Conservation (phyloP, 129 eudicot genomes). For the Pulicaria dysenterica region DNA sequence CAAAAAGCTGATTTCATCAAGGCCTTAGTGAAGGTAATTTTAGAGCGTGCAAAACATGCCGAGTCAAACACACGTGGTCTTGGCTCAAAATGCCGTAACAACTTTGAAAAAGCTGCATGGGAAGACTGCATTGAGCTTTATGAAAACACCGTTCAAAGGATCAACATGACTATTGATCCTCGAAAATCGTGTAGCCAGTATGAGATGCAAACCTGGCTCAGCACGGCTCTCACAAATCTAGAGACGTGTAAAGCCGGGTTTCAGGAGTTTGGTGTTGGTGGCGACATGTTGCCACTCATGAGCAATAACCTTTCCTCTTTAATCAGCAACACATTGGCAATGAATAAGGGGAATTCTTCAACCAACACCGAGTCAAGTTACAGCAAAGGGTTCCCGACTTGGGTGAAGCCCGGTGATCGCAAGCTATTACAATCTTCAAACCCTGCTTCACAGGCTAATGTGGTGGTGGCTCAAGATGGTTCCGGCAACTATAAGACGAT, state of each 20-base stretch:
- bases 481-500: slow-evolving; percentile 58
- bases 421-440: slow-evolving; percentile 42
- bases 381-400: slow-evolving; percentile 49
- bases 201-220: slow-evolving; percentile 54
- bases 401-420: slow-evolving; percentile 58
- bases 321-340: slow-evolving; percentile 56
- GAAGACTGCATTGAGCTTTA: slow-evolving; percentile 71
- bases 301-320: slow-evolving; percentile 43
- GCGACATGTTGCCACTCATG: slow-evolving; percentile 42
- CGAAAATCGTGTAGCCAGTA: slow-evolving; percentile 39
- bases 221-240: slow-evolving; percentile 51
- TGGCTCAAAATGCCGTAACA: slow-evolving; percentile 56
- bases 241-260: slow-evolving; percentile 62
- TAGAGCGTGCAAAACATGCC: slow-evolving; percentile 48
- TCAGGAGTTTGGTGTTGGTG: slow-evolving; percentile 49
- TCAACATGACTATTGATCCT: slow-evolving; percentile 61
- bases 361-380: slow-evolving; percentile 10
- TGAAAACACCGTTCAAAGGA: slow-evolving; percentile 42
- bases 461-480: slow-evolving; percentile 72
- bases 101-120: slow-evolving; percentile 77
- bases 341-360: slow-evolving; percentile 43
- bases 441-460: slow-evolving; percentile 37
- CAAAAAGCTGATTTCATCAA: slow-evolving; percentile 56
- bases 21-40: slow-evolving; percentile 44
- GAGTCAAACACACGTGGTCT: slow-evolving; percentile 39